phyloP scores from a whole-genome alignment of 352 stramenopile genomes.

The Globisporangium middletonii region DNA sequence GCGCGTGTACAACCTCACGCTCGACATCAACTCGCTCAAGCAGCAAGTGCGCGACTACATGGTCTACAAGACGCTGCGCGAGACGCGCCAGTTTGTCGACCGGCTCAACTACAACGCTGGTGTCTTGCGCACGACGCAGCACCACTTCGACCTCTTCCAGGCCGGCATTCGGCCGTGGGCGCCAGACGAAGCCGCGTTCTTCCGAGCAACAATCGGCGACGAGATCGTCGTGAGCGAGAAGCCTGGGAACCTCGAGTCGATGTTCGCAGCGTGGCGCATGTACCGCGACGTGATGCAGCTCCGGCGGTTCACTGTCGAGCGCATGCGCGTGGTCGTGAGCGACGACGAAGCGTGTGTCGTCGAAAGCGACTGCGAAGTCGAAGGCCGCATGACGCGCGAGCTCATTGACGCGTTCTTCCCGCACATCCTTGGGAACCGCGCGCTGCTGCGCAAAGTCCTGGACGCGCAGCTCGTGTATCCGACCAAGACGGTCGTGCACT shows the following conservation, averaged over 20 bases:
- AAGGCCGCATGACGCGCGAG: not conserved
- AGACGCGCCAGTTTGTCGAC: constrained; percentile 11
- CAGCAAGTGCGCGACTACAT: constrained; percentile 22
- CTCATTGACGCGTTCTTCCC: constrained; percentile 7
- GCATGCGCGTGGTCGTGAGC: not conserved
- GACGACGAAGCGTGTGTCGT: not conserved
- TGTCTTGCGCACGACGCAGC: constrained; percentile 3
- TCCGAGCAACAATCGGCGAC: constrained; percentile 6
- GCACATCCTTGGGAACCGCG: not conserved
- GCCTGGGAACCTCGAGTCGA: constrained; percentile 13
- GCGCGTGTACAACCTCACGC: constrained; percentile 21
- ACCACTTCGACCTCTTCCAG: constrained; percentile 16
- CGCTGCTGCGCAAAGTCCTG: not conserved
- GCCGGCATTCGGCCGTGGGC: constrained; percentile 3
- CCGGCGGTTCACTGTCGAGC: constrained; percentile 1
- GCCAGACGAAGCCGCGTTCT: constrained; percentile 1
- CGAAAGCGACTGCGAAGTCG: constrained; percentile 4
- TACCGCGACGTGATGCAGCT: constrained; percentile 8
- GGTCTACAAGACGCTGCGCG: constrained; percentile 4
- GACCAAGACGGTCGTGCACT: constrained; percentile 2
- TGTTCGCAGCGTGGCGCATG: constrained; percentile 10
- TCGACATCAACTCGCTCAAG: constrained; percentile 28
- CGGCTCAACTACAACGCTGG: constrained; percentile 9
- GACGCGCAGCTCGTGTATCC: constrained; percentile 1
- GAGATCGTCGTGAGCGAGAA: constrained; percentile 1